These are phyloP conservation scores for Paramecium primaurelia DNA, from an alignment of 73 alveolate species.

Conservation along the genomic window DNA sequence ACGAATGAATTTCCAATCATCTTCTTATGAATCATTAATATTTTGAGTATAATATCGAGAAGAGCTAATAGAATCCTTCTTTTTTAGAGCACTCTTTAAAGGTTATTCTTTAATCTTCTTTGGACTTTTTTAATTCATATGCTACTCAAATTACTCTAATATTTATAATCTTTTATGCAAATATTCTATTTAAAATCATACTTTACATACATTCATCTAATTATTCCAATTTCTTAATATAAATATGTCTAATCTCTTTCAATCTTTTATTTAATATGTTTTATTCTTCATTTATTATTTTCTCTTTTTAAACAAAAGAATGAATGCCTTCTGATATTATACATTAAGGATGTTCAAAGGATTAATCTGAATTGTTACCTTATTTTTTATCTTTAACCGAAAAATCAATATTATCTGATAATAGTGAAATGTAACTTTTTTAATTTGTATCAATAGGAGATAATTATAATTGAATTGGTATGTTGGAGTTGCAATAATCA, in stretches of 20 bases:
- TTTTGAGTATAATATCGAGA: neutral
- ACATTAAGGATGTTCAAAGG: neutral
- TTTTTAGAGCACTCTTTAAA: conserved; percentile 4
- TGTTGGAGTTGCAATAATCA: neutral
- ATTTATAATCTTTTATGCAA: neutral
- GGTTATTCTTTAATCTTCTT: neutral
- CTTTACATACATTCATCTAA: neutral
- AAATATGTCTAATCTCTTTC: neutral
- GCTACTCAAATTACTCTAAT: neutral
- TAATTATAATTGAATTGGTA: conserved; percentile 6
- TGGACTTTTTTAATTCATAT: neutral
- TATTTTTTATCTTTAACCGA: conserved; percentile 34
- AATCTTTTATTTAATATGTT: neutral
- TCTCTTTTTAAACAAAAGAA: neutral
- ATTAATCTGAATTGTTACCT: neutral
- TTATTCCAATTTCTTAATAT: neutral
- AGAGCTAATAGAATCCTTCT: neutral
- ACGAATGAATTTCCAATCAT: neutral
- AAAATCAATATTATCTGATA: conserved; percentile 22
- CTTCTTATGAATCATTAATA: neutral
- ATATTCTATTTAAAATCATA: neutral
- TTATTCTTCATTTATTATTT: neutral
- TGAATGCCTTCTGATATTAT: neutral
- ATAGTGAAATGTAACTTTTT: neutral
- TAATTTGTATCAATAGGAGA: neutral